Conservation (phyloP, 805 yeast genomes). For the Blastobotrys robertii region DNA sequence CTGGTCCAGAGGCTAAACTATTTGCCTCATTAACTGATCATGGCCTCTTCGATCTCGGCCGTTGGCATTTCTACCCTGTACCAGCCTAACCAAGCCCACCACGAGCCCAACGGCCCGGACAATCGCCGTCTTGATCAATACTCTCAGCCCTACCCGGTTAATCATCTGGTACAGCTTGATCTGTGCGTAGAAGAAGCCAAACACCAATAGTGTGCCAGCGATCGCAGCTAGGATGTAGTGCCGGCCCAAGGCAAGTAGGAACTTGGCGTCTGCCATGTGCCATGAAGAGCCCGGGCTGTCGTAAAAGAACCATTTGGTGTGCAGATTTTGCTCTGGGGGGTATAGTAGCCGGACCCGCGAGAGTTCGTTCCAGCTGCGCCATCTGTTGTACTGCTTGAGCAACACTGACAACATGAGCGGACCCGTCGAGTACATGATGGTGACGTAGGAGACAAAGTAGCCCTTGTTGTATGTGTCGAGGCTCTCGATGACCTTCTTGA, state of each 20-base stretch:
- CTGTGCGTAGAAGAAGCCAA: conserved; percentile 25
- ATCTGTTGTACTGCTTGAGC: conserved; percentile 77
- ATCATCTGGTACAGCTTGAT: conserved; percentile 9
- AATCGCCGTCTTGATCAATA: no score
- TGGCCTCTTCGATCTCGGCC: no score
- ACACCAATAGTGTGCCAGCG: conserved; percentile 35
- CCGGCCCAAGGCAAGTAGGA: conserved; percentile 58
- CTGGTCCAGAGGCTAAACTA: no score
- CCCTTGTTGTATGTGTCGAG: conserved; percentile 54
- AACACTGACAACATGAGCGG: conserved; percentile 75
- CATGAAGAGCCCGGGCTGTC: conserved; percentile 79
- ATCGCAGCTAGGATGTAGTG: conserved; percentile 65
- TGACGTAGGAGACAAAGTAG: conserved; percentile 80
- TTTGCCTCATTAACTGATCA: no score
- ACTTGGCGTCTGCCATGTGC: conserved; percentile 79
- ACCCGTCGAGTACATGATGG: conserved; percentile 89
- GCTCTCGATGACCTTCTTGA: conserved; percentile 54
- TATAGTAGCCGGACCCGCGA: conserved; percentile 59
- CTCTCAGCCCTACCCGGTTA: no score
- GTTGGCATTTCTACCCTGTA: no score
- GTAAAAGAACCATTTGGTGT: conserved; percentile 42
- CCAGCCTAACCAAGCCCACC: no score
- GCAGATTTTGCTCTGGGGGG: conserved; percentile 55
- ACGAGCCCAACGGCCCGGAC: no score
- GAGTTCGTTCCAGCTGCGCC: conserved; percentile 49